These are phyloP conservation scores for Laburnicola sp. DNA, from an alignment of 2,329 filamentous ascomycete genomes.

Conservation along the genomic window DNA sequence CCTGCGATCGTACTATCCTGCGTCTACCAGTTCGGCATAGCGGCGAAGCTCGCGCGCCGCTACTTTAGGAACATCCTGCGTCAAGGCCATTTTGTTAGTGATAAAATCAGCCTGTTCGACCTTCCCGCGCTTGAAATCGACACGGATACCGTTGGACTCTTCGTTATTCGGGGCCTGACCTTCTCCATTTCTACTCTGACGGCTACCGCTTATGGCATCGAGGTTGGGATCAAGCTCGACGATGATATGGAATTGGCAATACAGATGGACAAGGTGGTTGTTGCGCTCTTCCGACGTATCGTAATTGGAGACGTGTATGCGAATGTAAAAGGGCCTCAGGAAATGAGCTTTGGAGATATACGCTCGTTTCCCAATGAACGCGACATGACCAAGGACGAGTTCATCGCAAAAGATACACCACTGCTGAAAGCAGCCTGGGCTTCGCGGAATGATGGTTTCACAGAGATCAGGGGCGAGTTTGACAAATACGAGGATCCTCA, in stretches of 20 bases:
- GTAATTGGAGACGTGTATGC: constrained; percentile 58
- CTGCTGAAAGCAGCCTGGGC: constrained; percentile 50
- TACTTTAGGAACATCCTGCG: constrained; percentile 45
- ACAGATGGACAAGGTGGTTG: constrained; percentile 53
- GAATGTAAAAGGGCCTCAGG: constrained; percentile 59
- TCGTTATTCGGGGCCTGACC: constrained; percentile 57
- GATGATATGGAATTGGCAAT: constrained; percentile 59
- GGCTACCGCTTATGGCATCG: constrained; percentile 56
- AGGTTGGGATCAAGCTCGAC: constrained; percentile 57
- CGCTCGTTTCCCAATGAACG: constrained; percentile 31
- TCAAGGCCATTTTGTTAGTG: constrained; percentile 55
- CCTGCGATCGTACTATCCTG: constrained; percentile 48
- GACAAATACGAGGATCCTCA: constrained; percentile 23
- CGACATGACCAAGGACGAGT: constrained; percentile 45
- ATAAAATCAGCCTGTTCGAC: constrained; percentile 55
- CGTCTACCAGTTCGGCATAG: constrained; percentile 52
- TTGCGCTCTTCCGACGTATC: constrained; percentile 55
- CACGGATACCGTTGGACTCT: constrained; percentile 56
- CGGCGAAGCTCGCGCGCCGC: constrained; percentile 43
- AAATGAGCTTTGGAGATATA: constrained; percentile 54
- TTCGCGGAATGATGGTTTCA: constrained; percentile 10
- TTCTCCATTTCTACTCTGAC: constrained; percentile 56
- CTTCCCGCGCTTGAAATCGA: constrained; percentile 59
- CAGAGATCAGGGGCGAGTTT: constrained; percentile 31
- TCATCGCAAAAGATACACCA: constrained; percentile 52